These are phyloP conservation scores for Boletus tomentosulus DNA, from an alignment of 768 basidiomycete genomes.

Conservation along the genomic window DNA sequence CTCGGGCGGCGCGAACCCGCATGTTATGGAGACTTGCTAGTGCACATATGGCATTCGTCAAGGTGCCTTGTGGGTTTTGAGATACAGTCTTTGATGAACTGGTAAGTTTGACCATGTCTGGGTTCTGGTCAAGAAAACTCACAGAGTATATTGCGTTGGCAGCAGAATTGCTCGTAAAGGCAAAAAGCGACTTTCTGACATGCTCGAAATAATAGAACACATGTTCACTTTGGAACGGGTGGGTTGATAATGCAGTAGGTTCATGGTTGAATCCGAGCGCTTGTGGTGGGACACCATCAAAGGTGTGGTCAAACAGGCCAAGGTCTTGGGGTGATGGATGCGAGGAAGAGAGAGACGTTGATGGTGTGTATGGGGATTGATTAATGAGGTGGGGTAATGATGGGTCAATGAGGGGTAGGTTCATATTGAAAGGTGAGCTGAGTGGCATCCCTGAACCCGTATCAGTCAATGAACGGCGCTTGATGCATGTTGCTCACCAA, in stretches of 20 bases:
- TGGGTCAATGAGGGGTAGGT: slow-evolving; percentile 26
- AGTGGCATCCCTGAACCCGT: slow-evolving; percentile 20
- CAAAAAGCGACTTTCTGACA: slow-evolving; percentile 62
- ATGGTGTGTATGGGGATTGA: slow-evolving; percentile 34
- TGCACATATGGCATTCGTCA: slow-evolving; percentile 73
- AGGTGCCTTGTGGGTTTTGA: slow-evolving; percentile 64
- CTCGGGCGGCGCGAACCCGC: slow-evolving; percentile 56
- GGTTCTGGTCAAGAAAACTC: slow-evolving; percentile 26
- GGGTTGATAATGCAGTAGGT: slow-evolving; percentile 28
- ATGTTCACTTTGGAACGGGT: slow-evolving; percentile 51
- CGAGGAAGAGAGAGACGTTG: slow-evolving; percentile 31
- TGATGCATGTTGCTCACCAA: slow-evolving; percentile 18
- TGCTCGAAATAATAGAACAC: slow-evolving; percentile 74
- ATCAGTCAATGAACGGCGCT: slow-evolving; percentile 10
- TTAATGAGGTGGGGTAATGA: slow-evolving; percentile 25
- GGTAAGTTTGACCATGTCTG: slow-evolving; percentile 15
- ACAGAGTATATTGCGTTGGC: slow-evolving; percentile 66
- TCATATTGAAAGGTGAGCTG: slow-evolving; percentile 30
- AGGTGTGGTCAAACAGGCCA: slow-evolving; percentile 31
- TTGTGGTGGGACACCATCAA: slow-evolving; percentile 32
- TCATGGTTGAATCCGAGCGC: slow-evolving; percentile 27
- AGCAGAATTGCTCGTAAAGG: slow-evolving; percentile 58
- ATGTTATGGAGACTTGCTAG: slow-evolving; percentile 67
- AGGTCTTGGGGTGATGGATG: slow-evolving; percentile 33
- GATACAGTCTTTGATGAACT: slow-evolving; percentile 40